A percentile compares a stretch with the other conserved stretches of the same genome.
phyloP scores from a whole-genome alignment of 106 monocot species.

The Chionographis japonica region DNA sequence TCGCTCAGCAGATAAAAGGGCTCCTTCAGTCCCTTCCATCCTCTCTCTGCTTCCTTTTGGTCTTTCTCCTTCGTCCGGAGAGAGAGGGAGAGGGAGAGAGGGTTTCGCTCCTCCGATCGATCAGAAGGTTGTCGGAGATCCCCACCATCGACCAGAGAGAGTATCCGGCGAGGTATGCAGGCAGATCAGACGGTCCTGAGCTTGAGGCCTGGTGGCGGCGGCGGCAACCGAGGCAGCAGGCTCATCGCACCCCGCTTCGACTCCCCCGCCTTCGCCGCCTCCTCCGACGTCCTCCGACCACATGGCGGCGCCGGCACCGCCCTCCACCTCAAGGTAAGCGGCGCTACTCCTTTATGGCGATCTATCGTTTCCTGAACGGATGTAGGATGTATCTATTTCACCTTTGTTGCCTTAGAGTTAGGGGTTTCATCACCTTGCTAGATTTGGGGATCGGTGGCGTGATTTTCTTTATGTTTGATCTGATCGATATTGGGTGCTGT shows the following conservation, averaged over 20 bases:
- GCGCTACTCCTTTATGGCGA: background rate
- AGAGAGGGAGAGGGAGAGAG: too few relatives aligned
- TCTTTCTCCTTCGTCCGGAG: too few relatives aligned
- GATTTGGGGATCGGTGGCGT: background rate
- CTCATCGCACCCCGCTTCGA: constrained; percentile 41
- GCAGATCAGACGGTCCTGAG: constrained; percentile 68
- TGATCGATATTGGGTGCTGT: too few relatives aligned
- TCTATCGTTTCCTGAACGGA: too few relatives aligned
- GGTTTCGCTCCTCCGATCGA: too few relatives aligned
- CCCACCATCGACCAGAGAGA: background rate
- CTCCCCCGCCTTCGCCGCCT: constrained; percentile 18
- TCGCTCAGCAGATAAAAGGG: too few relatives aligned
- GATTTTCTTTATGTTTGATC: background rate
- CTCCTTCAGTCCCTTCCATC: too few relatives aligned
- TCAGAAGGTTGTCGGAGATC: too few relatives aligned
- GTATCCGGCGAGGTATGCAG: constrained; percentile 58
- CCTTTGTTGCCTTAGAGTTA: too few relatives aligned
- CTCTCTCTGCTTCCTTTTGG: too few relatives aligned
- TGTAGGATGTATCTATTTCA: too few relatives aligned
- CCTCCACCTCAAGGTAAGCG: constrained; percentile 16
- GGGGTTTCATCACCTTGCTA: background rate
- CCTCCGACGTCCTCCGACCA: constrained; percentile 8
- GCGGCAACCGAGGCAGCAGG: constrained; percentile 42
- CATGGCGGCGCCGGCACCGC: constrained; percentile 21
- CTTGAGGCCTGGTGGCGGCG: constrained; percentile 83